phyloP scores from a whole-genome alignment of 495 filamentous ascomycete genomes.

The Penicillium cataractarum region DNA sequence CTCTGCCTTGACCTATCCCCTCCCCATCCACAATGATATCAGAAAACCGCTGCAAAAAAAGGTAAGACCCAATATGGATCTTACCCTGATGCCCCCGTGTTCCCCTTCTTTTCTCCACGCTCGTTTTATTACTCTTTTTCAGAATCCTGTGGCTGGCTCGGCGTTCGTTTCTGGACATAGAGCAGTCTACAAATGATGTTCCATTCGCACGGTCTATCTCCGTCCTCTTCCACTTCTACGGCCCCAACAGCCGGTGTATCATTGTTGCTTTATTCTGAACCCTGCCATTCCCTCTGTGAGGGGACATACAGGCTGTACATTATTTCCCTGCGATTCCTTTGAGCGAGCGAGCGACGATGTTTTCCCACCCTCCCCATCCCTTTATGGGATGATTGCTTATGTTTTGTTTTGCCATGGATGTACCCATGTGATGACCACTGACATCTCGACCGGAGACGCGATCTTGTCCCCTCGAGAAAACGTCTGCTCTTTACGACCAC shows the following conservation, averaged over 20 bases:
- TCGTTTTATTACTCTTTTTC: background rate
- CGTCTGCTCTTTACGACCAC: slow-evolving; percentile 4
- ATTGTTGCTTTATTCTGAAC: background rate
- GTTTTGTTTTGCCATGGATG: slow-evolving; percentile 12
- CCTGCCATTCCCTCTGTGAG: slow-evolving; percentile 13
- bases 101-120: background rate
- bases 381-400: background rate
- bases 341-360: slow-evolving; percentile 17
- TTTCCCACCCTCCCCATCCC: background rate
- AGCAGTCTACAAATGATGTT: slow-evolving; percentile 30
- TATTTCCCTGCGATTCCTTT: slow-evolving; percentile 3
- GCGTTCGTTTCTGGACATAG: slow-evolving; percentile 11
- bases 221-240: slow-evolving; percentile 1
- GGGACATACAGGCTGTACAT: slow-evolving; percentile 13
- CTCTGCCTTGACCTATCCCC: background rate
- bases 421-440: slow-evolving; percentile 10
- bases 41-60: slow-evolving; percentile 5
- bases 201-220: slow-evolving; percentile 10
- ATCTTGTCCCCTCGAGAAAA: slow-evolving; percentile 7
- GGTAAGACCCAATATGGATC: slow-evolving; percentile 10
- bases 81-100: slow-evolving; percentile 1
- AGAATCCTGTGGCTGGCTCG: slow-evolving; percentile 17
- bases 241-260: slow-evolving; percentile 10
- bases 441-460: slow-evolving; percentile 8
- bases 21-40: background rate